These are phyloP conservation scores for Picea sitchensis DNA, from an alignment of 75 land plant species.

Conservation along the genomic window DNA sequence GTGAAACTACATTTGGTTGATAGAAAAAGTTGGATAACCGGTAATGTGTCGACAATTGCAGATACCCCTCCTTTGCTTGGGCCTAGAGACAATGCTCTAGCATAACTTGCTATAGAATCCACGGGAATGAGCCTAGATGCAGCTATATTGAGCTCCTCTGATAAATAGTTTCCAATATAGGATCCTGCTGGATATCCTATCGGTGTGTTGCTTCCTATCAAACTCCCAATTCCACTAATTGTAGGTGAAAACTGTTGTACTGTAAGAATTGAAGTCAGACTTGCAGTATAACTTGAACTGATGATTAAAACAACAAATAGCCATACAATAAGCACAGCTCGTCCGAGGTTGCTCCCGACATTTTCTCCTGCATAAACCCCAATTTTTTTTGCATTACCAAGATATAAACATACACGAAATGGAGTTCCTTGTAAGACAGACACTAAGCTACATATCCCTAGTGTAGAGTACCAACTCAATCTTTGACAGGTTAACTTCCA, in stretches of 20 bases:
- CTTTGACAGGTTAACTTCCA: neutral
- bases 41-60: conserved; percentile 24
- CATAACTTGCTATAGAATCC: conserved; percentile 17
- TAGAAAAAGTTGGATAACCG: conserved; percentile 21
- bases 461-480: too few relatives aligned
- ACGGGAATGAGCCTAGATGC: conserved; percentile 26
- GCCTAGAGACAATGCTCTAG: conserved; percentile 9
- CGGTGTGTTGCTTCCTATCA: conserved; percentile 30
- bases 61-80: conserved; percentile 16
- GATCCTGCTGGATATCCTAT: conserved; percentile 48
- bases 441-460: neutral
- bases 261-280: conserved; percentile 58
- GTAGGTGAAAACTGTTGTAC: conserved; percentile 38
- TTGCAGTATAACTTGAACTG: conserved; percentile 58
- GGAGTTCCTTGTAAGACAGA: neutral
- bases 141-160: conserved; percentile 17
- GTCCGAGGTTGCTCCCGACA: conserved; percentile 26
- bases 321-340: conserved; percentile 50
- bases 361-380: conserved; percentile 36
- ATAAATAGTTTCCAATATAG: conserved; percentile 28
- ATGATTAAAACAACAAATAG: conserved; percentile 48
- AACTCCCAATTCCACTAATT: conserved; percentile 28
- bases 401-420: neutral
- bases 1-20: conserved; percentile 15
- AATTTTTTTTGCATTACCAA: neutral